Evolutionary conservation across 2,329 filamentous ascomycete species (phyloP), one percentile per base, ranked within the genome.

Genomic region (Fusarium pseudocircinatum): DNA sequence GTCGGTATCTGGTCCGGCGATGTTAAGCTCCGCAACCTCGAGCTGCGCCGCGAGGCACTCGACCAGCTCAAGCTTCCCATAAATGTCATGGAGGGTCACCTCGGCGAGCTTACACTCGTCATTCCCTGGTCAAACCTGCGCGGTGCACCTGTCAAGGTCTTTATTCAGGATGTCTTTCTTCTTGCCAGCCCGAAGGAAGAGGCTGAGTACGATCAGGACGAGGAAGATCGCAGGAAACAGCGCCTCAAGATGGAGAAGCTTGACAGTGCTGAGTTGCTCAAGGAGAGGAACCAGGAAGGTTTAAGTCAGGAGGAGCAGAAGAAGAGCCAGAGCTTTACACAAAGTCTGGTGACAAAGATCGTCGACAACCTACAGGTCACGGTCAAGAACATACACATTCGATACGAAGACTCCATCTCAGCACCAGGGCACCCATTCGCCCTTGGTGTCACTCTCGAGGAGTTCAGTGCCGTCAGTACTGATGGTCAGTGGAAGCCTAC

Each of bases 1-100:
- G 95, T 99, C 73, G 96, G 97, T 73, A 99, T 99, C 79, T 99
- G 96, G 96, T 97, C 94, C 28, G 96, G 97, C 78, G 96, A 99
- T 85, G 96, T 99, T 79, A 97, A 97, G 85, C 88, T 99, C 50
- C 92, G 92, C 69, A 92, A 99, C 79, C 91, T 99, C 67, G 94
- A 99, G 85, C 89, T 99, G 53, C 94, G 95, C 63, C 91, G 94
- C 66, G 96, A 99, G 87, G 96, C 96, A 24, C 92, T 99, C 75
- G 96, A 99, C 81, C 97, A 99, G 86, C 90, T 99, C 75, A 97
- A 94, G 82, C 90, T 99, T 11, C 96, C 96, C 59, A 92, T 99
- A 78, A 99, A 99, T 80, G 96, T 99, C 43, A 91, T 97, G 66
- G 94, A 97, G 83, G 96, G 96, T 70, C 95, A 99, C 78, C 89